These are phyloP conservation scores for Hagleromyces aurorensis DNA, from an alignment of 805 yeast genomes.

Conservation along the genomic window DNA sequence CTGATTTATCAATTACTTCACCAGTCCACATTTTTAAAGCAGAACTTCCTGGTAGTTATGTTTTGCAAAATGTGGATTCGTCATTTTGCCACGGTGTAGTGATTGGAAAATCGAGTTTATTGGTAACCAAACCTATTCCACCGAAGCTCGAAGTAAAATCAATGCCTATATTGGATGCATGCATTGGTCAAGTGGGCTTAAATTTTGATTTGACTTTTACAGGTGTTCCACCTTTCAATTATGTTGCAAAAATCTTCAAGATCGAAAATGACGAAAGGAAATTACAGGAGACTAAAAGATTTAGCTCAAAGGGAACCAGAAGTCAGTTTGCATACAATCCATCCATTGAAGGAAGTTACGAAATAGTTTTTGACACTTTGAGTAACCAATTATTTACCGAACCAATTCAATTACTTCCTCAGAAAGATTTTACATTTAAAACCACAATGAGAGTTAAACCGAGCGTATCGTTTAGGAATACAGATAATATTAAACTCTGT, in stretches of 20 bases:
- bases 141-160: slow-evolving; percentile 39
- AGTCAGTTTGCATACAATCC: slow-evolving; percentile 67
- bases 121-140: slow-evolving; percentile 50
- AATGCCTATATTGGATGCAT: slow-evolving; percentile 62
- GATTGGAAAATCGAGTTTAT: slow-evolving; percentile 44
- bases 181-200: slow-evolving; percentile 90
- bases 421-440: slow-evolving; percentile 44
- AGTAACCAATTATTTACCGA: slow-evolving; percentile 56
- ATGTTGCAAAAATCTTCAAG: slow-evolving; percentile 54
- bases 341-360: slow-evolving; percentile 70
- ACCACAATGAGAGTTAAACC: slow-evolving; percentile 71
- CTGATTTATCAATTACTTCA: slow-evolving; percentile 23
- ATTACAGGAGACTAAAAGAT: slow-evolving; percentile 31
- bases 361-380: slow-evolving; percentile 57
- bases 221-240: slow-evolving; percentile 78
- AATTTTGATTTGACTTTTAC: slow-evolving; percentile 56
- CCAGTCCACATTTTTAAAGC: slow-evolving; percentile 33
- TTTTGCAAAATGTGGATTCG: slow-evolving; percentile 46
- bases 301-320: slow-evolving; percentile 37
- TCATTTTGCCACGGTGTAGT: slow-evolving; percentile 61
- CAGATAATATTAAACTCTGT: slow-evolving; percentile 33
- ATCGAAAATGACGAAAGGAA: slow-evolving; percentile 29
- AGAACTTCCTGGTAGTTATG: slow-evolving; percentile 59
- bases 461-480: slow-evolving; percentile 35
- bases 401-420: slow-evolving; percentile 31